phyloP scores from a whole-genome alignment of 805 yeast genomes.

The Metschnikowia reukaufii region DNA sequence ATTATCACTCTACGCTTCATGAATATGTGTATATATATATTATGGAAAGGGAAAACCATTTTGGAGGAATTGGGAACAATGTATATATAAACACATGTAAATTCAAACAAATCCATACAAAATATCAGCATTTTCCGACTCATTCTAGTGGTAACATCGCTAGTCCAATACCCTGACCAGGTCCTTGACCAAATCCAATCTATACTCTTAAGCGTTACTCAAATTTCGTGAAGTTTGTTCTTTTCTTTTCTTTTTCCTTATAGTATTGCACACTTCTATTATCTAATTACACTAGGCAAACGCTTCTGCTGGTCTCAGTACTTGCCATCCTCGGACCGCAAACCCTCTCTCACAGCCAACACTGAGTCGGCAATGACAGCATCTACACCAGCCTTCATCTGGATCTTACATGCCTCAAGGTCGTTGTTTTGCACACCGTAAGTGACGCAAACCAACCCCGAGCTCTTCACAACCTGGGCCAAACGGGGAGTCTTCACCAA shows the following conservation, averaged over 20 bases:
- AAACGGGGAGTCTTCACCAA: conserved; percentile 87
- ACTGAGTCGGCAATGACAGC: conserved; percentile 98
- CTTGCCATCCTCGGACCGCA: conserved; percentile 36
- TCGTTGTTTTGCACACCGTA: conserved; percentile 84
- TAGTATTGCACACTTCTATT: neutral
- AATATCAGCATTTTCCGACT: no score
- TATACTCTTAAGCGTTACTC: no score
- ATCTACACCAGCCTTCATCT: conserved; percentile 93
- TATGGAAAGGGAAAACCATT: no score
- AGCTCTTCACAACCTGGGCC: conserved; percentile 85
- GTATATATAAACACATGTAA: no score
- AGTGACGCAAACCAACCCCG: conserved; percentile 90
- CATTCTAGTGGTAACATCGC: no score
- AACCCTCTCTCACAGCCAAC: conserved; percentile 84
- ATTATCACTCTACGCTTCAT: neutral
- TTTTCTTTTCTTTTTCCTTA: neutral
- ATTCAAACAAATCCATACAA: no score
- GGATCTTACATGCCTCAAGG: conserved; percentile 79
- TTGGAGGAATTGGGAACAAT: no score
- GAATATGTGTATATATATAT: neutral
- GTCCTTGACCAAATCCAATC: no score
- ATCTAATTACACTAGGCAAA: no score
- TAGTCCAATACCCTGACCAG: no score
- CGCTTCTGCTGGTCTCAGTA: no score
- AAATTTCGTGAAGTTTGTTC: no score